Evolutionary conservation across 2,329 filamentous ascomycete genomes (phyloP), one percentile per base, ranked within the genome.

Genomic region (Fusarium acutatum): DNA sequence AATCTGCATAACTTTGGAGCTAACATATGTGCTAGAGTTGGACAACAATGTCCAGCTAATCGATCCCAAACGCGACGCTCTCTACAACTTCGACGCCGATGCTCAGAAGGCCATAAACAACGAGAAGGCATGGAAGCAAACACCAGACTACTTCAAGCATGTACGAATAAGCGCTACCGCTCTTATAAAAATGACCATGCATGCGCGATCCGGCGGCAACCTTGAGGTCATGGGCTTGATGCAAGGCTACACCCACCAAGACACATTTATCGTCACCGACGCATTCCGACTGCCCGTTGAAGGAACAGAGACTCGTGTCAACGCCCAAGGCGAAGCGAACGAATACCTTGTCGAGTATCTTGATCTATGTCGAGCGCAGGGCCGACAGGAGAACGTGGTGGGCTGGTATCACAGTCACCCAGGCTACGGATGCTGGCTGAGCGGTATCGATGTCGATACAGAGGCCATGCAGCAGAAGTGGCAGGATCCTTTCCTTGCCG

Each of bases 321-420:
- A 99, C 81, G 96, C 96, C 1, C 95, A 97, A 80, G 92, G 93
- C 75, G 95, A 98, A 77, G 96, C 96, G 60, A 97, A 98, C 85
- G 96, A 98, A 85, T 99, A 98, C 85, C 94, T 98, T 86, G 91
- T 97, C 61, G 90, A 93, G 74, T 98, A 97, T 80, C 88, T 97
- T 34, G 87, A 92, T 76, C 86, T 91, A 7, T 93, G 92, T 76
- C 89, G 96, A 67, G 91, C 95, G 79, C 93, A 86, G 88, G 94
- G 81, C 75, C 86, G 95, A 63, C 86, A 92, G 81, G 96, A 99
- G 83, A 98, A 99, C 81, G 93, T 94, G 1, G 93, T 99, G 22
- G 96, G 96, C 24, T 99, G 96, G 96, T 99, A 99, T 83, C 96
- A 99, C 84, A 96, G 92, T 76, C 96, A 99, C 81, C 96, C 96